These are phyloP conservation scores for Gynochthodes officinalis DNA, from an alignment of 257 asterid species.

Conservation along the genomic window DNA sequence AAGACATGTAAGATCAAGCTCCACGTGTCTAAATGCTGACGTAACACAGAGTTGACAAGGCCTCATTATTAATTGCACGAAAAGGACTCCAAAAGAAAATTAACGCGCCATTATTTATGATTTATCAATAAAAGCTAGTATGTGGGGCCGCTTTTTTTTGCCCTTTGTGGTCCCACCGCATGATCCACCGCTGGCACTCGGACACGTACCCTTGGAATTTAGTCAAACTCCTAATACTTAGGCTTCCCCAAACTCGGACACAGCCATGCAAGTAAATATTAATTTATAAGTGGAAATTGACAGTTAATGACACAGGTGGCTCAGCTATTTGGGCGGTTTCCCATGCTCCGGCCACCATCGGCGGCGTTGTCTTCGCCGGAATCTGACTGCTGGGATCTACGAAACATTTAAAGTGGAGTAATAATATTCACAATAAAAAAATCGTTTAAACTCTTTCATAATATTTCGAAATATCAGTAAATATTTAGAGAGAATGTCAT, in stretches of 20 bases:
- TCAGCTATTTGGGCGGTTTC: conserved; percentile 21
- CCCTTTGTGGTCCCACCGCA: conserved; percentile 30
- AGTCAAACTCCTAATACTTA: conserved; percentile 37
- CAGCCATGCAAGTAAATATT: conserved; percentile 35
- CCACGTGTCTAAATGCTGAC: conserved; percentile 49
- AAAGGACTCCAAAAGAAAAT: conserved; percentile 24
- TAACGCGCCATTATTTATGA: conserved; percentile 41
- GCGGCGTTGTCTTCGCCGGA: conserved; percentile 44
- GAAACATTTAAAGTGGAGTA: too few relatives aligned
- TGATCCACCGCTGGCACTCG: conserved; percentile 11
- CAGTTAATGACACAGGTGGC: conserved; percentile 28
- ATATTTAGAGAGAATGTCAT: too few relatives aligned
- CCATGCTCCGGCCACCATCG: conserved; percentile 42
- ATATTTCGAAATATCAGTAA: too few relatives aligned
- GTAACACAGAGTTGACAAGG: conserved; percentile 12
- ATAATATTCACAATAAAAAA: too few relatives aligned
- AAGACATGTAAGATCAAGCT: background rate
- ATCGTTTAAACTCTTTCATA: too few relatives aligned
- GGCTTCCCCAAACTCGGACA: conserved; percentile 8
- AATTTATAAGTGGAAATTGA: conserved; percentile 29
- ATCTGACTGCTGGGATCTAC: conserved; percentile 44
- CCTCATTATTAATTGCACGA: conserved; percentile 40
- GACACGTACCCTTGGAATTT: conserved; percentile 34
- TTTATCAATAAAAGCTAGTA: conserved; percentile 24
- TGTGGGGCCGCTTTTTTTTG: conserved; percentile 1